A percentile compares a stretch with the other conserved stretches of the same genome.
Evolutionary conservation across 78 protist genomes (phyloP).

Genomic region (Dictyostelium firmibasis): DNA sequence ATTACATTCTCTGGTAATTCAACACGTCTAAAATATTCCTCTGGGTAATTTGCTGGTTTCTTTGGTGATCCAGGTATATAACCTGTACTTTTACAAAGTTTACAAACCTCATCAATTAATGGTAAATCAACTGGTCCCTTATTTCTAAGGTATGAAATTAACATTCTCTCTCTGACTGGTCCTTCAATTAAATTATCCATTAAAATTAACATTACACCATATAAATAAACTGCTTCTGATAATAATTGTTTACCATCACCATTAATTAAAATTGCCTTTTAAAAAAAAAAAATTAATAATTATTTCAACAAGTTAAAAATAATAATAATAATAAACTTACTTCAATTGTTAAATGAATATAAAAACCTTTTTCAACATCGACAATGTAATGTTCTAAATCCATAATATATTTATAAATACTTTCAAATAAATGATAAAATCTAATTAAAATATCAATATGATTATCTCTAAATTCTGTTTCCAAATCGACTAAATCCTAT

Average conservation of each 20-base stretch:
- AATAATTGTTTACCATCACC: slow-evolving; percentile 97
- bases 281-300: background rate
- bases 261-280: slow-evolving; percentile 87
- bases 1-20: slow-evolving; percentile 81
- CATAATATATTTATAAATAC: slow-evolving; percentile 89
- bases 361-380: slow-evolving; percentile 93
- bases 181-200: slow-evolving; percentile 95
- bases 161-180: slow-evolving; percentile 95
- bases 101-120: slow-evolving; percentile 93
- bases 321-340: slow-evolving; percentile 4
- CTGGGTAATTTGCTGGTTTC: slow-evolving; percentile 94
- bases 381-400: slow-evolving; percentile 83
- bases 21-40: slow-evolving; percentile 87
- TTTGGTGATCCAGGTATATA: slow-evolving; percentile 48
- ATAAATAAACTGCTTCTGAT: slow-evolving; percentile 93
- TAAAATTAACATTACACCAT: slow-evolving; percentile 95
- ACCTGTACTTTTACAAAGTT: slow-evolving; percentile 93
- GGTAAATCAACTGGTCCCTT: slow-evolving; percentile 91
- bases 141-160: slow-evolving; percentile 95
- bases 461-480: slow-evolving; percentile 92
- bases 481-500: slow-evolving; percentile 88
- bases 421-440: slow-evolving; percentile 94
- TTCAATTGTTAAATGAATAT: slow-evolving; percentile 90
- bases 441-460: slow-evolving; percentile 91
- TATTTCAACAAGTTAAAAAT: too few relatives aligned